Percentiles rank a stretch among this genome's conserved stretches.
Evolutionary conservation across 2,329 filamentous ascomycete genomes (phyloP).

Genomic region (Stemphylium lycopersici): DNA sequence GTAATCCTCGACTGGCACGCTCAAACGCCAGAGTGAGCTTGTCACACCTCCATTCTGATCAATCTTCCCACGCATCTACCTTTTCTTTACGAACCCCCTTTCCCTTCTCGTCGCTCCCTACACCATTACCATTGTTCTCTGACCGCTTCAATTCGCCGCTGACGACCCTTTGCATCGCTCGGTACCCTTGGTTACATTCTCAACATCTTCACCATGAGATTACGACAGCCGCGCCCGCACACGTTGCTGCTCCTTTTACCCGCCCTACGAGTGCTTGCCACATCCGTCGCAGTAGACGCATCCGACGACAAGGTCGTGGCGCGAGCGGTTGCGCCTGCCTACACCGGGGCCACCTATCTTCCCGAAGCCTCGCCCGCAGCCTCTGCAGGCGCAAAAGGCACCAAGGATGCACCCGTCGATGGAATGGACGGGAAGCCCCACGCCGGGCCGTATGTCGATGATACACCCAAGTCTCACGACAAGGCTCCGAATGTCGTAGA

Average conservation of each 20-base stretch:
- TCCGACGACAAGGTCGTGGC: constrained; percentile 31
- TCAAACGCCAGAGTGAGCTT: constrained; percentile 17
- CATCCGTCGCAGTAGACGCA: constrained; percentile 49
- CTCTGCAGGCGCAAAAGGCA: constrained; percentile 52
- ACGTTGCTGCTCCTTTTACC: constrained; percentile 61
- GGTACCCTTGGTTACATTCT: constrained; percentile 15
- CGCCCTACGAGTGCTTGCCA: constrained; percentile 63
- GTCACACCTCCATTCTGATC: constrained; percentile 12
- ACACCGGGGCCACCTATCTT: constrained; percentile 26
- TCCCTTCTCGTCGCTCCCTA: constrained; percentile 21
- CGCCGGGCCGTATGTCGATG: constrained; percentile 77
- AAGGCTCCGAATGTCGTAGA: constrained; percentile 44
- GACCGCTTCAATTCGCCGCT: constrained; percentile 4
- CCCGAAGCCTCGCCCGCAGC: constrained; percentile 32
- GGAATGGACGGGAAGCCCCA: constrained; percentile 94
- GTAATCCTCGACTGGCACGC: constrained; percentile 18
- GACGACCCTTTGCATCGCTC: constrained; percentile 2
- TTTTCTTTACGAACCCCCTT: constrained; percentile 3
- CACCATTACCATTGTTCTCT: background rate
- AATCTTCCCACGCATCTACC: background rate
- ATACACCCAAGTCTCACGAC: constrained; percentile 38
- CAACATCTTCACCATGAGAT: constrained; percentile 59
- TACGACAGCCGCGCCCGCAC: constrained; percentile 61
- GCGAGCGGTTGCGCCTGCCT: constrained; percentile 39
- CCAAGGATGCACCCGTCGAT: constrained; percentile 87